Evolutionary conservation across 2,329 filamentous ascomycete species (phyloP), one percentile per base, ranked within the genome.

Genomic region (Cladosporium sp.): DNA sequence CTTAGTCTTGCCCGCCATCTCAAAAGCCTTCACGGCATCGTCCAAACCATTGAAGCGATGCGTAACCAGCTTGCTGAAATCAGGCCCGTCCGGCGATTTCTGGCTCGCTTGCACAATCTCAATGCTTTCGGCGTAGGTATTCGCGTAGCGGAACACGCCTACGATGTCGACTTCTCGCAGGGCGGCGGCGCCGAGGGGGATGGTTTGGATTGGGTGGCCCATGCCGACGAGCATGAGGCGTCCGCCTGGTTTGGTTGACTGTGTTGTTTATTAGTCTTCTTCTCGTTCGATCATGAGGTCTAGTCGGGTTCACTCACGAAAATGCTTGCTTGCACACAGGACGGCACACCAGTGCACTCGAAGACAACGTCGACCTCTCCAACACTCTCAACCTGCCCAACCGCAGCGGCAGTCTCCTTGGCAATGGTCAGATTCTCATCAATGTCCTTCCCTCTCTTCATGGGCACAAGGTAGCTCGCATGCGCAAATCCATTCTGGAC

Each of bases 221-320:
- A 90, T 90, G 47, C 86, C 87, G 19, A 91, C 85, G 66, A 90
- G 83, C 66, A 90, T 78, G 43, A 89, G 75, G 59, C 84, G 85
- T 15, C 86, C 86, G 20, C 86, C 87, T 0, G 86, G 48, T 13
- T 51, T 51, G 13, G 48, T 51, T 39, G 48, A 43, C 48, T 51
- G 7, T 20, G 7, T 22, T 12, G 7, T 9, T 22, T 22, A 17
- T 48, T 34, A 48, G 45, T 11, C 2, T 22, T 41, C 7, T 24
- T 27, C 22, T 4, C 9, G 22, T 27, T 27, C 5, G 22, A 27
- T 9, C 5, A 4, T n/a, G 8, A 13, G 13, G 29, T 39, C 13
- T 9, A 15, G 8, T 15, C n/a, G 13, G 37, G 13, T 13, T n/a
- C 22, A 65, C 70, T 64, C 58, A 75, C 84, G 58, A 86, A 89